Evolutionary conservation across 202 grass and related monocot species (phyloP), one percentile per base, ranked within the genome.

Genomic region (Hordeum pubiflorum): DNA sequence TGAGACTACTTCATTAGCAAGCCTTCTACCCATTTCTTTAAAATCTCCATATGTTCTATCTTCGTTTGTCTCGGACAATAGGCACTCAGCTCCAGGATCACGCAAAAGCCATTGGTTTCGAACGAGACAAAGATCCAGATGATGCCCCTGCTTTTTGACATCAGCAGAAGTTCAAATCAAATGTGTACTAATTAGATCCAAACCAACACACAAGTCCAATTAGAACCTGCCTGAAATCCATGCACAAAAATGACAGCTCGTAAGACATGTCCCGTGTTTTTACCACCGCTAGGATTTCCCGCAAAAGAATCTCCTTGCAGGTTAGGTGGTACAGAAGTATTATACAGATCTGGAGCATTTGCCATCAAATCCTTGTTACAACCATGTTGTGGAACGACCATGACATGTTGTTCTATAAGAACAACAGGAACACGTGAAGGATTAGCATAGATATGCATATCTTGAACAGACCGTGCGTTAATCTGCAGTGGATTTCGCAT

Each of bases 381-480:
- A 77, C 72, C n/a, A 82, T 92, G 90, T 64, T 87, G 77, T 7
- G 90, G 88, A 86, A 92, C 81, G 85, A 78, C 84, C 82, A 97
- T 93, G 65, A 89, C 76, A 77, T 94, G 94, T 23, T 97, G 88
- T 58, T 97, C 94, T 78, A 97, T 88, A 55, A 89, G 79, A 85
- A 97, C 88, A 87, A 97, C 88, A 87, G 94, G 94, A 81, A 89
- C 77, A 79, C 50, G 87, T 83, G 92, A 92, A 86, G 94, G 94
- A 73, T 97, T 88, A 77, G 86, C 84, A 82, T 92, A 97, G 38
- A 97, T 97, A 77, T 93, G 81, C 94, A 97, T 93, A 80, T 94
- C 94, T 81, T 97, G 92, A 57, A 97, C 70, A 54, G 84, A 91
- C 24, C 74, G 79, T 24, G 78, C 62, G 68, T 86, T 85, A 39